A percentile compares a stretch with the other conserved stretches of the same genome.
phyloP scores from a whole-genome alignment of 805 yeast species.

The Cyberlindnera suaveolens region DNA sequence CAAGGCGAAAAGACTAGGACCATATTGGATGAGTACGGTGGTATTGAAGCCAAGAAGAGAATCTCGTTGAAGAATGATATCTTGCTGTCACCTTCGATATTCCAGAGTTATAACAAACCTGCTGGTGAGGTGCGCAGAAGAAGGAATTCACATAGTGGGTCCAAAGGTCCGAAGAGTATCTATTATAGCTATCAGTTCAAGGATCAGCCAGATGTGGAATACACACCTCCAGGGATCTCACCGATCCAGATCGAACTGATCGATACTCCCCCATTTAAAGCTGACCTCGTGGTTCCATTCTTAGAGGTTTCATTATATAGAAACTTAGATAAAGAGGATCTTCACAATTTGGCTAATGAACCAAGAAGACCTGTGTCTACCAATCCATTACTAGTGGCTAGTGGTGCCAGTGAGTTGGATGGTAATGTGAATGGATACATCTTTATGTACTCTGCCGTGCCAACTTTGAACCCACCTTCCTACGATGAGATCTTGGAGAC shows the following conservation, averaged over 20 bases:
- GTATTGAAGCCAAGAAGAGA: conserved; percentile 31
- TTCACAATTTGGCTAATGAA: conserved; percentile 56
- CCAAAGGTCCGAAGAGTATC: conserved; percentile 13
- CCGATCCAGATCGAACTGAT: conserved; percentile 64
- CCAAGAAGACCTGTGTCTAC: conserved; percentile 58
- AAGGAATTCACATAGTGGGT: conserved; percentile 9
- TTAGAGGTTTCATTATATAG: conserved; percentile 65
- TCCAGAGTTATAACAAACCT: conserved; percentile 26
- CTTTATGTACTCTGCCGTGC: conserved; percentile 63
- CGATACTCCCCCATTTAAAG: conserved; percentile 69
- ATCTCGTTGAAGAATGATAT: conserved; percentile 26
- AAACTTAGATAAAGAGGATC: conserved; percentile 49
- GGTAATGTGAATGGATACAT: conserved; percentile 74
- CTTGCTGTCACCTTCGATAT: conserved; percentile 32
- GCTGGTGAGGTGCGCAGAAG: conserved; percentile 9
- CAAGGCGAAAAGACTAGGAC: conserved; percentile 31
- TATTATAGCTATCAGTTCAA: conserved; percentile 15
- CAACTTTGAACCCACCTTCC: conserved; percentile 53
- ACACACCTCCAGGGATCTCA: conserved; percentile 44
- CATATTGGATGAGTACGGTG: conserved; percentile 42
- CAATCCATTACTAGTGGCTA: conserved; percentile 64
- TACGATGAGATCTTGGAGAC: conserved; percentile 32
- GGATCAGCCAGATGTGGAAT: conserved; percentile 11
- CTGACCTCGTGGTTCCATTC: conserved; percentile 66
- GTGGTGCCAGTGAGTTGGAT: conserved; percentile 73